These are phyloP conservation scores for Pezizomycotina sp. DNA, from an alignment of 2,329 filamentous ascomycete species.

Conservation along the genomic window DNA sequence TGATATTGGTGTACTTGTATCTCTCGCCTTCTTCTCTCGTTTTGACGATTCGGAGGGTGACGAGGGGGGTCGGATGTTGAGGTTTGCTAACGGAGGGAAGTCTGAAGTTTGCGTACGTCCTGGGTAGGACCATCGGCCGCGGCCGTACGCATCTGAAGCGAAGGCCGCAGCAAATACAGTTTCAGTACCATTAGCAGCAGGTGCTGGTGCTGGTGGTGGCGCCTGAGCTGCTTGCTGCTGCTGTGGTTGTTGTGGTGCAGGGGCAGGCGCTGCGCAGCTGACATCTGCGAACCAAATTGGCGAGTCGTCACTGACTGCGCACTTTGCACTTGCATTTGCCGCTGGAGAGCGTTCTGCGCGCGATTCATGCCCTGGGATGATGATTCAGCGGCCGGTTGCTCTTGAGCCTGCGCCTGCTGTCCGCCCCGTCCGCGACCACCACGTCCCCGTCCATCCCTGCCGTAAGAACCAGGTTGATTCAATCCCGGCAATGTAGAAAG, in stretches of 20 bases:
- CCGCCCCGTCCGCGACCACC: conserved; percentile 33
- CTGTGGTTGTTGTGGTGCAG: conserved; percentile 25
- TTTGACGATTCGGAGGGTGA: too few relatives aligned
- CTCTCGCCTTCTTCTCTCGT: conserved; percentile 39
- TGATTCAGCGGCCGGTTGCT: conserved; percentile 63
- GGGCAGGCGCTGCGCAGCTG: conserved; percentile 31
- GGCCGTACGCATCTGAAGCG: conserved; percentile 6
- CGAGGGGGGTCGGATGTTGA: too few relatives aligned
- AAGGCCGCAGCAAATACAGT: conserved; percentile 22
- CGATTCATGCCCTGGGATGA: conserved; percentile 58
- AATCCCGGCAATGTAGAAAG: conserved; percentile 73
- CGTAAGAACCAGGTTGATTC: conserved; percentile 47
- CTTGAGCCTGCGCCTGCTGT: conserved; percentile 43
- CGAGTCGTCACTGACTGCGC: conserved; percentile 64
- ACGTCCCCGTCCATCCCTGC: conserved; percentile 39
- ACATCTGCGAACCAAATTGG: conserved; percentile 72
- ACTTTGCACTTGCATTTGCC: conserved; percentile 80
- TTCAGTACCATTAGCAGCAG: conserved; percentile 24
- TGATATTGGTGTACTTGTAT: too few relatives aligned
- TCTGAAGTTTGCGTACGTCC: conserved; percentile 10
- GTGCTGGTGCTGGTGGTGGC: conserved; percentile 24
- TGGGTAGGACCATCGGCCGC: too few relatives aligned
- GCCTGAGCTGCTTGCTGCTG: conserved; percentile 20
- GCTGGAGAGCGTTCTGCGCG: conserved; percentile 80
- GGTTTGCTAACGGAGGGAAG: conserved; percentile 18